phyloP scores from a whole-genome alignment of 2,329 filamentous ascomycete species.

The Ophiostoma novo-ulmi region DNA sequence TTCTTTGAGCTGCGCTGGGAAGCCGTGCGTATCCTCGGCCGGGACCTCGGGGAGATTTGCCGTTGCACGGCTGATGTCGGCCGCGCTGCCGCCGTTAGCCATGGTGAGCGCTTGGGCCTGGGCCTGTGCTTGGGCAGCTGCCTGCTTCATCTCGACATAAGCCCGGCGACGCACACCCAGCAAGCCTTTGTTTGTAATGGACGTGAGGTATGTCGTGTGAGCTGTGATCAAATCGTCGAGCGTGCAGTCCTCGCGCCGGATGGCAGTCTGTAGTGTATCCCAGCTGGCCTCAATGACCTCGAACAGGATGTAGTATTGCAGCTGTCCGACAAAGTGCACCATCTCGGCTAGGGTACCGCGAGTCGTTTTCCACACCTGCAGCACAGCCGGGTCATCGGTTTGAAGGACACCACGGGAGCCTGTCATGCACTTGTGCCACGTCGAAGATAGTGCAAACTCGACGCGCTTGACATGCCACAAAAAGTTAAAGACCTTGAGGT shows the following conservation, averaged over 20 bases:
- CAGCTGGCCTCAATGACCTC: slow-evolving; percentile 97
- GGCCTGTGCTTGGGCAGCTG: slow-evolving; percentile 33
- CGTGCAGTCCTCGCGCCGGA: slow-evolving; percentile 76
- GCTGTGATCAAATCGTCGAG: slow-evolving; percentile 92
- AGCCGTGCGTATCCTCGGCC: slow-evolving; percentile 66
- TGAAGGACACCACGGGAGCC: slow-evolving; percentile 86
- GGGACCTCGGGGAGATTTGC: slow-evolving; percentile 33
- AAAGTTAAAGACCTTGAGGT: slow-evolving; percentile 98
- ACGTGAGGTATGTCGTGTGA: slow-evolving; percentile 83
- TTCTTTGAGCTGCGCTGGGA: slow-evolving; percentile 86
- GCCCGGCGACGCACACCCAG: slow-evolving; percentile 62
- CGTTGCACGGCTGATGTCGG: slow-evolving; percentile 22
- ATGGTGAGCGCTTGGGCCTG: slow-evolving; percentile 57
- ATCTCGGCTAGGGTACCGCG: slow-evolving; percentile 89
- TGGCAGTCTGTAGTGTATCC: slow-evolving; percentile 79
- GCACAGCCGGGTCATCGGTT: slow-evolving; percentile 62
- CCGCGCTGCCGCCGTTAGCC: slow-evolving; percentile 34
- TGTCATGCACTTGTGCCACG: slow-evolving; percentile 94
- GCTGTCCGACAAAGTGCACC: slow-evolving; percentile 95
- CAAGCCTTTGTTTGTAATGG: slow-evolving; percentile 93
- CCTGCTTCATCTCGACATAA: slow-evolving; percentile 37
- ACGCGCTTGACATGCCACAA: slow-evolving; percentile 97
- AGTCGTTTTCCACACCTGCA: slow-evolving; percentile 82
- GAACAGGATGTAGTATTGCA: slow-evolving; percentile 98
- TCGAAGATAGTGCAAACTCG: slow-evolving; percentile 84